Evolutionary conservation across 208 protist genomes (phyloP).

Genomic region (Trypanosoma cruzi): DNA sequence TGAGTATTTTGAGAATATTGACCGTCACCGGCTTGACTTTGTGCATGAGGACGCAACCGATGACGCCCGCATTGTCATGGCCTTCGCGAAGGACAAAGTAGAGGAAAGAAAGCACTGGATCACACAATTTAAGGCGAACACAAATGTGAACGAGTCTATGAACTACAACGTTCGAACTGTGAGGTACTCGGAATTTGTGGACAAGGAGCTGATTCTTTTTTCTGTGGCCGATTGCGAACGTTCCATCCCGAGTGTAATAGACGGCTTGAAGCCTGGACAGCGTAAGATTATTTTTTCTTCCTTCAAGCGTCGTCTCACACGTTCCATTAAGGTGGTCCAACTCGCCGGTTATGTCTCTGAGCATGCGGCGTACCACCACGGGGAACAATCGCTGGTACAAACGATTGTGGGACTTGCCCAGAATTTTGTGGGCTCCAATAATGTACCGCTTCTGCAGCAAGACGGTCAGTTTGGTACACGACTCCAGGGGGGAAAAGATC

Average conservation of each 20-base stretch:
- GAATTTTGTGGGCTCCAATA: slow-evolving; percentile 99
- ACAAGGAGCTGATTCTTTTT: slow-evolving; percentile 99
- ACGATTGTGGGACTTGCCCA: slow-evolving; percentile 99
- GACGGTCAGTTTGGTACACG: slow-evolving; percentile 99
- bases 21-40: slow-evolving; percentile 97
- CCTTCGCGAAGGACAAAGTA: slow-evolving; percentile 98
- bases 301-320: slow-evolving; percentile 99
- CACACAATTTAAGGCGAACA: slow-evolving; percentile 85
- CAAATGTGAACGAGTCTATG: slow-evolving; percentile 80
- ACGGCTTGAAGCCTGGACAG: slow-evolving; percentile 99
- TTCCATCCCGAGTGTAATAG: slow-evolving; percentile 95
- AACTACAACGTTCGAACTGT: slow-evolving; percentile 93
- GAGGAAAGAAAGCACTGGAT: slow-evolving; percentile 99
- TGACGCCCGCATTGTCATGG: slow-evolving; percentile 97
- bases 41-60: slow-evolving; percentile 78
- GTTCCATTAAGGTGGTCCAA: slow-evolving; percentile 99
- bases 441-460: slow-evolving; percentile 98
- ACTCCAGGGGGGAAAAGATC: slow-evolving; percentile 98
- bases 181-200: slow-evolving; percentile 97
- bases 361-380: slow-evolving; percentile 99
- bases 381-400: slow-evolving; percentile 96
- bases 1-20: slow-evolving; percentile 99
- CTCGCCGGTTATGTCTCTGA: slow-evolving; percentile 99
- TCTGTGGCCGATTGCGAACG: slow-evolving; percentile 97
- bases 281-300: slow-evolving; percentile 99